Evolutionary conservation across 2,329 filamentous ascomycete genomes (phyloP).

Genomic region (Lachnum nothofagi): DNA sequence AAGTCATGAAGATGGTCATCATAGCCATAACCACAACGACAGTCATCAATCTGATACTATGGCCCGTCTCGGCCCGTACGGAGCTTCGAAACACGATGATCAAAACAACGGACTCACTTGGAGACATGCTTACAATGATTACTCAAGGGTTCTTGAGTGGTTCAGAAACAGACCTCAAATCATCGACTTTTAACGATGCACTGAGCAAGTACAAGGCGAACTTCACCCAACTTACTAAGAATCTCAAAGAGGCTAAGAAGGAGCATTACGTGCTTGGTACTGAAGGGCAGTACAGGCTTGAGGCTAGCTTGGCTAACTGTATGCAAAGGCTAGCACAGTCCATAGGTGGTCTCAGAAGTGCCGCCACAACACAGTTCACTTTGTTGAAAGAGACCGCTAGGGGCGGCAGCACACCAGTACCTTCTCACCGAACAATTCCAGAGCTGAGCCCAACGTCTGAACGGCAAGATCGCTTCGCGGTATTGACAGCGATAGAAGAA

Average conservation of each 20-base stretch:
- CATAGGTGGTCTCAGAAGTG: conserved; percentile 83
- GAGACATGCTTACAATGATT: conserved; percentile 76
- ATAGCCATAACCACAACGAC: conserved; percentile 69
- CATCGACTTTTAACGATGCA: conserved; percentile 58
- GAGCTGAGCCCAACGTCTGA: conserved; percentile 29
- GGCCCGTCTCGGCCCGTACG: conserved; percentile 70
- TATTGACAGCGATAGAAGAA: conserved; percentile 59
- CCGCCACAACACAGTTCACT: conserved; percentile 82
- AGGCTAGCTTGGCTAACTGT: conserved; percentile 75
- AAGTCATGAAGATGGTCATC: conserved; percentile 78
- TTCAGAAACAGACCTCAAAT: conserved; percentile 69
- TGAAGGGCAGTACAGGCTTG: conserved; percentile 72
- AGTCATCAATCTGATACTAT: conserved; percentile 70
- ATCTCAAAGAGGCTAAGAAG: conserved; percentile 78
- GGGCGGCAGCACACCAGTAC: conserved; percentile 18
- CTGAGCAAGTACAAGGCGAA: conserved; percentile 60
- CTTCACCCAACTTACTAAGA: conserved; percentile 67
- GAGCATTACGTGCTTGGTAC: conserved; percentile 81
- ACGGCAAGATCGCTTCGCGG: conserved; percentile 41
- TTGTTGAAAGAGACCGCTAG: conserved; percentile 61
- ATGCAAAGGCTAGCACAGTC: conserved; percentile 82
- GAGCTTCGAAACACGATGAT: conserved; percentile 70
- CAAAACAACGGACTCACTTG: conserved; percentile 67
- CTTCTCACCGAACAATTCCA: conserved; percentile 9
- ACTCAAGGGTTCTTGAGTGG: conserved; percentile 80